Evolutionary conservation across 2,329 filamentous ascomycete species (phyloP).

Genomic region (Nemania sp.): DNA sequence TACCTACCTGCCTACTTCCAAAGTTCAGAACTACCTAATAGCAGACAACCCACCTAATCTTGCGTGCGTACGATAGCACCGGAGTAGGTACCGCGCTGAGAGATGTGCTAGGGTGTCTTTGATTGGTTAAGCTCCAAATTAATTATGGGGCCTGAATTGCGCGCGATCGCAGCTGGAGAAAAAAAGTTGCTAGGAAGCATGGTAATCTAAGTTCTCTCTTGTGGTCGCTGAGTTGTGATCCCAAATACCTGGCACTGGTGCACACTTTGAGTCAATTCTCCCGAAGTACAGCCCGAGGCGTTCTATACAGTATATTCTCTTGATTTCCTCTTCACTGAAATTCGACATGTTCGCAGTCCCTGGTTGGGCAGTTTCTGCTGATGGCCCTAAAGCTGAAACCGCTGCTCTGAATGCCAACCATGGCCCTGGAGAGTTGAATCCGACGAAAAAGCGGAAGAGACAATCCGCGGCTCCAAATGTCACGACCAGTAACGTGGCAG

Average conservation of each 20-base stretch:
- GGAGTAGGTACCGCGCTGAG: no score
- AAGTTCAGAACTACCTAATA: no score
- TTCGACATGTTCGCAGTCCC: slow-evolving; percentile 63
- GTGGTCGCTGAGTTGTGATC: background rate
- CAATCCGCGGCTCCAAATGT: slow-evolving; percentile 49
- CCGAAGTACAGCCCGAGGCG: background rate
- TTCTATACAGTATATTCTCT: background rate
- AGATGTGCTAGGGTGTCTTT: no score
- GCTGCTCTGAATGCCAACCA: slow-evolving; percentile 39
- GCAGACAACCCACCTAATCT: no score
- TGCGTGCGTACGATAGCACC: no score
- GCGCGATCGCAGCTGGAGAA: background rate
- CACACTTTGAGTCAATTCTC: no score
- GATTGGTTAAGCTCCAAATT: background rate
- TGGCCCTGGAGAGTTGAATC: slow-evolving; percentile 30
- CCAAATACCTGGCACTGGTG: no score
- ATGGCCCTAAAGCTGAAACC: slow-evolving; percentile 70
- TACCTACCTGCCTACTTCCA: no score
- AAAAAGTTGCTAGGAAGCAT: slow-evolving; percentile 27
- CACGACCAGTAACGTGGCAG: slow-evolving; percentile 70
- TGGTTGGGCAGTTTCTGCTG: slow-evolving; percentile 83
- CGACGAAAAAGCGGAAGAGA: slow-evolving; percentile 61
- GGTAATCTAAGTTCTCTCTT: background rate
- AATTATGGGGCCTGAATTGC: background rate
- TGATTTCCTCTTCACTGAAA: background rate